Base-by-base conservation (phyloP, 441 rosid genomes). In the Pelargonium citronellum region DNA sequence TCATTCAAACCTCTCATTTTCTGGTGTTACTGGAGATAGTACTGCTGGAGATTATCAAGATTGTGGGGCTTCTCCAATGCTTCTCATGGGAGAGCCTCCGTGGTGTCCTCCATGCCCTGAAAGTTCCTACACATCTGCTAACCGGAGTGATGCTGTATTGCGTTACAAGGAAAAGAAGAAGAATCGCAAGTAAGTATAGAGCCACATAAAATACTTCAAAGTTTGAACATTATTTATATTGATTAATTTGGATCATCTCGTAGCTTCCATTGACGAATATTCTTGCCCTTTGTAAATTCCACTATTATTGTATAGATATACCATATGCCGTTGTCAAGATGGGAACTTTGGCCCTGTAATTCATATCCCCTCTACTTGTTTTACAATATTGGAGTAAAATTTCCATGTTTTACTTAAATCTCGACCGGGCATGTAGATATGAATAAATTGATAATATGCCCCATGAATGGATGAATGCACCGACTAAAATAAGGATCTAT, bases 121-220 rank as follows among this genome's bases (percentile, higher is more conserved):
- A 77, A 79, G 71, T 68, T 85, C 87, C 46, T 79, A 74, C 44
- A 73, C 87, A 37, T 86, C 91, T 57, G 94, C 87, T 67, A 91
- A 79, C 67, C 84, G 97, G 63, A 89, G 79, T 72, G 71, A 91
- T 47, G 98, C 99, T 12, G 97, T 92, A 66, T 72, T 91, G 96
- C 98, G 98, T 30, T 95, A 95, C 85, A 95, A 86, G 83, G 98
- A 95, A 74, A 95, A 95, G 80, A 95, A 87, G 88, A 95, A 91
- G 86, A 84, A 87, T 12, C 92, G 98, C 78, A 88, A 81, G 99
- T 95, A 83, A 86, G 96, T 85, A 27, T 12, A 60, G 15, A 60
- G 5, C 24, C n/a, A 3, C 64, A 20, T 37, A 5, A 60, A 60
- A 60, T 60, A 2, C 11, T 20, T 22, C n/a, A 3, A 22, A 20